phyloP scores from a whole-genome alignment of 345 rosid genomes.

The Odontarrhena argentea region DNA sequence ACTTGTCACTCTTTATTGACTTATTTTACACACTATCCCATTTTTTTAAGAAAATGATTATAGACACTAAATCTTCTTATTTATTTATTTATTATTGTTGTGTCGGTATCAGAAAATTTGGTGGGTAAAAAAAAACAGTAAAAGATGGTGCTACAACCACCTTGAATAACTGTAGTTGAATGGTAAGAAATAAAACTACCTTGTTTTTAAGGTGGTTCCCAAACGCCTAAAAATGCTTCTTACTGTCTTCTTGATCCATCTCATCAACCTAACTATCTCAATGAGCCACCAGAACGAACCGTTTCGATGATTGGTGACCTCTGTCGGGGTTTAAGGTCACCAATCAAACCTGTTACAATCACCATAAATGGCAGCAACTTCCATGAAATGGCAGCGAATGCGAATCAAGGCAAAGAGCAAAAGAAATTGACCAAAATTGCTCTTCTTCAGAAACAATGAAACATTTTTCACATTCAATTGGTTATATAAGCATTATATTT shows the following conservation, averaged over 20 bases:
- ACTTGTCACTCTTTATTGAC: not conserved
- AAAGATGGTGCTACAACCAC: not conserved
- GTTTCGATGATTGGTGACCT: constrained; percentile 3
- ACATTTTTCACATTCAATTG: constrained; percentile 7
- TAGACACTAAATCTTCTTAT: not conserved
- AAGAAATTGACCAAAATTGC: not conserved
- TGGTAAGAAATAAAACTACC: not conserved
- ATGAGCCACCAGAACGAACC: not conserved
- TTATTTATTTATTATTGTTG: not conserved
- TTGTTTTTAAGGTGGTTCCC: not conserved
- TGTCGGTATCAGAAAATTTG: not conserved
- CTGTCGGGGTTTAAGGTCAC: not conserved
- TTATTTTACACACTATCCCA: not conserved
- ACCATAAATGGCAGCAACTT: constrained; percentile 7
- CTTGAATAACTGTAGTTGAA: not conserved
- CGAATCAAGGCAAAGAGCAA: constrained; percentile 9
- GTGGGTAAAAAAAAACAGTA: too few relatives aligned
- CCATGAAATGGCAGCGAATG: not conserved
- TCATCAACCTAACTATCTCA: not conserved
- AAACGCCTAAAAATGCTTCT: not conserved
- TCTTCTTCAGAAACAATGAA: constrained; percentile 14
- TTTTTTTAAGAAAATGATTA: not conserved
- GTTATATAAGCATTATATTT: too few relatives aligned
- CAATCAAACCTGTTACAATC: not conserved
- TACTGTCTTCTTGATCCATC: not conserved